These are phyloP conservation scores for Psilocybe tampanensis DNA, from an alignment of 768 basidiomycete genomes.

Conservation along the genomic window DNA sequence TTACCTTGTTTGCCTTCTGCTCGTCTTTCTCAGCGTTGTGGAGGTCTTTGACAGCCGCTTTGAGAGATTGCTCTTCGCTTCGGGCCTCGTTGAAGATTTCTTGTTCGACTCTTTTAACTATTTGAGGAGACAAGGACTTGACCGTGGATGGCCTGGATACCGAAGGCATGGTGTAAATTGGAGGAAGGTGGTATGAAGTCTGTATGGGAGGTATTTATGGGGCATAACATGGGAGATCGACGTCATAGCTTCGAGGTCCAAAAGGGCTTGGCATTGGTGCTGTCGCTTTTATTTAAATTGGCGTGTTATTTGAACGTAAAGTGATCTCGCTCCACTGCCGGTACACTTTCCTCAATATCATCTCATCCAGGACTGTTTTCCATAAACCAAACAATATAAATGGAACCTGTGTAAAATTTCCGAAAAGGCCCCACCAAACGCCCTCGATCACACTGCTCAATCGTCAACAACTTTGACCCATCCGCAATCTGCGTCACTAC, in stretches of 20 bases:
- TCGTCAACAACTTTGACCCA: background rate
- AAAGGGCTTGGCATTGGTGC: background rate
- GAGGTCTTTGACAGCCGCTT: slow-evolving; percentile 57
- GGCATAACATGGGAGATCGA: background rate
- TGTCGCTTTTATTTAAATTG: too few species aligned
- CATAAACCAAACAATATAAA: background rate
- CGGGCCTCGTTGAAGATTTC: slow-evolving; percentile 51
- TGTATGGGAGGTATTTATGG: background rate
- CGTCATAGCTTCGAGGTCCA: background rate
- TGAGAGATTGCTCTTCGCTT: slow-evolving; percentile 49
- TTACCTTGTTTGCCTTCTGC: slow-evolving; percentile 55
- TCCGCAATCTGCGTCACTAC: background rate
- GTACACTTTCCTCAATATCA: background rate
- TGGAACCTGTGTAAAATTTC: background rate
- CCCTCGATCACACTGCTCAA: background rate
- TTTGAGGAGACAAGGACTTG: slow-evolving; percentile 25
- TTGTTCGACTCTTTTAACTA: slow-evolving; percentile 42
- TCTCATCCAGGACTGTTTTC: too few species aligned
- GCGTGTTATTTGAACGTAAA: too few species aligned
- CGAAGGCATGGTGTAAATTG: background rate
- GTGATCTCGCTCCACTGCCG: too few species aligned
- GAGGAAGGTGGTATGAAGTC: background rate
- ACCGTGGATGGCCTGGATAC: background rate
- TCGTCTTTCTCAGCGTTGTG: slow-evolving; percentile 54
- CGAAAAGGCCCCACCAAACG: background rate